Evolutionary conservation across 2,329 filamentous ascomycete genomes (phyloP).

Genomic region (Penicillium sp.): DNA sequence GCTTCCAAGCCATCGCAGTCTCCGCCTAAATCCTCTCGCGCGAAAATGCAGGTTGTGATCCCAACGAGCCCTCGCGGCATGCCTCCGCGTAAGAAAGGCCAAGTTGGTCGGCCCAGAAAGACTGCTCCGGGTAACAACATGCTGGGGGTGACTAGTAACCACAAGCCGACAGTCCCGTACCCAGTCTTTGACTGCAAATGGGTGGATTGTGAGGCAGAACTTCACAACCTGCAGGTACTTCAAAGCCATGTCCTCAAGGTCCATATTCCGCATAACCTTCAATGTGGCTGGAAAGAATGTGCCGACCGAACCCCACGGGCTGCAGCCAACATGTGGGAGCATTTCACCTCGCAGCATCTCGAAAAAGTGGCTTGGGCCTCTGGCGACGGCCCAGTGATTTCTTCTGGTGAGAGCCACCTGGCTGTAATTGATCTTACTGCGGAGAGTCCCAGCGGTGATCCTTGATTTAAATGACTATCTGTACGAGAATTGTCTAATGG

Average conservation of each 20-base stretch:
- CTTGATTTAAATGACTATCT: not conserved
- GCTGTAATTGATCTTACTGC: conserved; percentile 23
- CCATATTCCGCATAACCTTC: conserved; percentile 43
- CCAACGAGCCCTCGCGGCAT: conserved; percentile 11
- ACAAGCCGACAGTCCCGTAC: conserved; percentile 20
- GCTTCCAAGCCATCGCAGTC: not conserved
- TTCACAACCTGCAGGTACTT: conserved; percentile 62
- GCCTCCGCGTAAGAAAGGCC: conserved; percentile 2
- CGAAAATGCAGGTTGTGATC: conserved; percentile 13
- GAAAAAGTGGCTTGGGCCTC: conserved; percentile 54
- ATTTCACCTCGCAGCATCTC: conserved; percentile 55
- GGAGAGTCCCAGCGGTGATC: conserved; percentile 6
- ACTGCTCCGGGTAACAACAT: conserved; percentile 9
- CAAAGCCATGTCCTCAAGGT: conserved; percentile 58
- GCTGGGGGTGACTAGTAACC: conserved; percentile 19
- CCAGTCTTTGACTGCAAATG: conserved; percentile 57
- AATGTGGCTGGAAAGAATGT: conserved; percentile 29
- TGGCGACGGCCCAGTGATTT: conserved; percentile 59
- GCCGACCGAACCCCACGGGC: conserved; percentile 16
- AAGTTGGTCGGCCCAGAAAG: conserved; percentile 20
- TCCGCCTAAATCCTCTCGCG: not conserved
- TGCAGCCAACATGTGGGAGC: conserved; percentile 47
- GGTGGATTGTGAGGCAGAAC: conserved; percentile 55
- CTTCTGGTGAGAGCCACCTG: conserved; percentile 52
- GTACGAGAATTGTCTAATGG: conserved; percentile 13